phyloP scores from a whole-genome alignment of 148 eudicot species.

The Nyssa sinensis region DNA sequence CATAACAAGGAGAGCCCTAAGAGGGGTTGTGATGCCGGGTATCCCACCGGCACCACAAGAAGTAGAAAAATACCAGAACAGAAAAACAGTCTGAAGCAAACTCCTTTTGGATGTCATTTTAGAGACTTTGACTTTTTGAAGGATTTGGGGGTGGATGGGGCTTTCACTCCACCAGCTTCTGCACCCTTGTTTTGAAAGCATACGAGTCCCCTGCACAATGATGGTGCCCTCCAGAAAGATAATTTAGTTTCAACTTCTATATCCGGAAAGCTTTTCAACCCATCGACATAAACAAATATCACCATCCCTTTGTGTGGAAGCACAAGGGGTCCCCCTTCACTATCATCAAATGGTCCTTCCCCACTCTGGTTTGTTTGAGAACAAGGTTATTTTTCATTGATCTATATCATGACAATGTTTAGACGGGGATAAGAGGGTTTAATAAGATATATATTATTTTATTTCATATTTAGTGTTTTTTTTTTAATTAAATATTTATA shows the following conservation, averaged over 20 bases:
- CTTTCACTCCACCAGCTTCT: background rate
- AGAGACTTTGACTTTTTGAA: background rate
- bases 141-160: background rate
- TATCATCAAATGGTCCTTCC: background rate
- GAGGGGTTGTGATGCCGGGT: slow-evolving; percentile 6
- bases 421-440: too few species aligned
- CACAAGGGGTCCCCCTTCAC: slow-evolving; percentile 7
- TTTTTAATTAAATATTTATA: too few species aligned
- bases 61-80: background rate
- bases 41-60: slow-evolving; percentile 13
- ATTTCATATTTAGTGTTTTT: too few species aligned
- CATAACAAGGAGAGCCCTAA: background rate
- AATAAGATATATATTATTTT: too few species aligned
- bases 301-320: slow-evolving; percentile 2
- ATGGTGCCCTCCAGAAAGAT: slow-evolving; percentile 1
- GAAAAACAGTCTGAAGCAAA: background rate
- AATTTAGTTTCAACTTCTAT: background rate
- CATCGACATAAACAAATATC: background rate
- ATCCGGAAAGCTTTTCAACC: background rate
- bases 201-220: slow-evolving; percentile 11
- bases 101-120: background rate
- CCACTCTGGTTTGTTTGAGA: too few species aligned
- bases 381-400: background rate
- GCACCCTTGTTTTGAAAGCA: slow-evolving; percentile 14
- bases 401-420: background rate